phyloP scores from a whole-genome alignment of 495 filamentous ascomycete species.

The Aspergillus wentii region DNA sequence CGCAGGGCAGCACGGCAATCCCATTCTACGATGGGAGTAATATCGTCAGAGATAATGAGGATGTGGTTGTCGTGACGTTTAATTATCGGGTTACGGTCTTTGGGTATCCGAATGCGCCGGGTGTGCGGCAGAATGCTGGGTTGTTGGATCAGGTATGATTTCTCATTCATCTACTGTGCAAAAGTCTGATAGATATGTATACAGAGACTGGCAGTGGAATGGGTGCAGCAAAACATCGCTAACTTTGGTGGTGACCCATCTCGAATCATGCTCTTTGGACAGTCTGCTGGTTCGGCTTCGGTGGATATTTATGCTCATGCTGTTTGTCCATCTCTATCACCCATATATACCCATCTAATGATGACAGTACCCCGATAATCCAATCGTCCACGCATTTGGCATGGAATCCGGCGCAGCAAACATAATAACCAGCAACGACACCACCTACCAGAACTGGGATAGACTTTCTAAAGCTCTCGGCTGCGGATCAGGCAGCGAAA shows the following conservation, averaged over 20 bases:
- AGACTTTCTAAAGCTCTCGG: too few relatives aligned
- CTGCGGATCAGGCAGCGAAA: too few relatives aligned
- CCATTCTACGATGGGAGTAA: conserved; percentile 33
- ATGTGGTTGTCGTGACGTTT: conserved; percentile 31
- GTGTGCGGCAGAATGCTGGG: conserved; percentile 22
- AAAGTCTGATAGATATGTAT: background rate
- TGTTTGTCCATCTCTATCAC: too few relatives aligned
- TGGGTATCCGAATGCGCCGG: conserved; percentile 30
- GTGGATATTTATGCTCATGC: conserved; percentile 26
- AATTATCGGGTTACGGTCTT: conserved; percentile 31
- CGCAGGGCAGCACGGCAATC: conserved; percentile 23
- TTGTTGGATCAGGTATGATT: conserved; percentile 25
- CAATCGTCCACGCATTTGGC: background rate
- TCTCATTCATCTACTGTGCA: background rate
- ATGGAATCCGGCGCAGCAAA: background rate
- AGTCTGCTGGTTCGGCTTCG: conserved; percentile 26
- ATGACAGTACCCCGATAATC: background rate
- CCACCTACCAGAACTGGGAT: background rate
- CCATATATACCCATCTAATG: too few relatives aligned
- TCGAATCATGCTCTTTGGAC: conserved; percentile 29
- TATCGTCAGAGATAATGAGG: conserved; percentile 22
- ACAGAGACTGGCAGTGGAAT: conserved; percentile 34
- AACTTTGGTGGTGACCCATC: conserved; percentile 33
- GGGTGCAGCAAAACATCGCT: conserved; percentile 27
- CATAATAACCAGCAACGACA: background rate